Base-by-base conservation (phyloP, 352 stramenopile species). In the Pilasporangium apinafurcum region DNA sequence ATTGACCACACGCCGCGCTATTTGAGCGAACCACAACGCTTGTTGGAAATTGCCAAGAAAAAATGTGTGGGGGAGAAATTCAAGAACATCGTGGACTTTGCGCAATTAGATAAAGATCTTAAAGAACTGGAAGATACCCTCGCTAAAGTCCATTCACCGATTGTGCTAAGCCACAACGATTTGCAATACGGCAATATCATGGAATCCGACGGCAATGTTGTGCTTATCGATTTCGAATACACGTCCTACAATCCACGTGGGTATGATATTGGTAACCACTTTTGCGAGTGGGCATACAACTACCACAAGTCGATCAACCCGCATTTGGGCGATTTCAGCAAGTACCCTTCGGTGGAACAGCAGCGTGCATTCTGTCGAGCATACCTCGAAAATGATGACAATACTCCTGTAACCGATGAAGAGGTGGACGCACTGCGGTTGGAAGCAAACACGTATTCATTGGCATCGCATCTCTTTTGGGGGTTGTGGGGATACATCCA, bases 171-270 rank as follows among this genome's bases (percentile, higher is more conserved):
- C 50, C 90, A 97, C 64, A 97, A 97, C 59, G 89, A 97, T 57
- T 53, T 97, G 48, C 83, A 97, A 48, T 91, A 92, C 54, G 90
- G 89, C 42, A 97, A 97, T 67, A 84, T 97, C 39, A 91, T 97
- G 67, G 69, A 66, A 25, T 83, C 65, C 18, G 69, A 86, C 13
- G 37, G 48, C 1, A 65, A 62, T 39, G 77, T 95, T 24, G 70
- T 90, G 51, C 60, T 97, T 21, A 96, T 97, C 43, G 89, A 97
- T 56, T 97, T 95, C 72, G 91, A 97, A 72, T 97, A 97, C 68
- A 92, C 78, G 39, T 86, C 72, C 36, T 96, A 94, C 61, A 97
- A 96, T 59, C 79, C 71, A 35, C 75, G 86, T 4, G 90, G 83
- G 0, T 97, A 91, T 49, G 91, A 97, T 46, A 21, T 97, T 25